Evolutionary conservation across 495 filamentous ascomycete genomes (phyloP), one percentile per base, ranked within the genome.

Genomic region (Aspergillus biplanus): DNA sequence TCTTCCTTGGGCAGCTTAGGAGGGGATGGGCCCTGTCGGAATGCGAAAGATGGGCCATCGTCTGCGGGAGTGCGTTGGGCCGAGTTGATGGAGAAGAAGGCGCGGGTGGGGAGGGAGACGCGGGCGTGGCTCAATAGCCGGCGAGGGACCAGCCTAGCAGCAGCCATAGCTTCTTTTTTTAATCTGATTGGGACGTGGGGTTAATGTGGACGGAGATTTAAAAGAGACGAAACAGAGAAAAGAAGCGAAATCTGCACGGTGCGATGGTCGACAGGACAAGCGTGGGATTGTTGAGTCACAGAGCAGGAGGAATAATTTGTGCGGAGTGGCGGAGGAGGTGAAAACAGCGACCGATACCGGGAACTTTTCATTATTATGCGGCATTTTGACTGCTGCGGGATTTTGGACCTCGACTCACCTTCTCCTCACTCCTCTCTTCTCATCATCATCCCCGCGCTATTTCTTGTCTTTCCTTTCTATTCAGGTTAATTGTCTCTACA

Each of bases 1-100:
- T 97, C 90, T 75, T 90, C 87, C 63, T 91, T 86, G 5, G 94
- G 90, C 5, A 97, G 89, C 13, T 90, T 89, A 0, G 90, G 93
- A 7, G 94, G 94, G 6, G 93, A 78, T 16, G 94, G 92, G 8
- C 80, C 78, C 11, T 77, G 72, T 33, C 66, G 65, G 62, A 84
- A 80, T 49, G 73, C 64, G 34, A 81, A 75, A 37, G 75, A 56
- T n/a, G 73, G 67, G 32, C 71, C 71, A 65, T 71, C 62, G 57
- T 75, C 67, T 52, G 53, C 65, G 58, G 68, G 39, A 50, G 64
- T 69, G 71, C 71, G 71, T 62, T 70, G 67, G 37, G 53, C 48
- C 21, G 70, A 62, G 48, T 69, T 68, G 18, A 74, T 75, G 53
- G 80, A 79, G 54, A 79, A 68, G 12, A 33, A 33, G 9, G 71